Evolutionary conservation across 768 basidiomycete species (phyloP), one percentile per base, ranked within the genome.

Genomic region (Phaeolepiota aurea): DNA sequence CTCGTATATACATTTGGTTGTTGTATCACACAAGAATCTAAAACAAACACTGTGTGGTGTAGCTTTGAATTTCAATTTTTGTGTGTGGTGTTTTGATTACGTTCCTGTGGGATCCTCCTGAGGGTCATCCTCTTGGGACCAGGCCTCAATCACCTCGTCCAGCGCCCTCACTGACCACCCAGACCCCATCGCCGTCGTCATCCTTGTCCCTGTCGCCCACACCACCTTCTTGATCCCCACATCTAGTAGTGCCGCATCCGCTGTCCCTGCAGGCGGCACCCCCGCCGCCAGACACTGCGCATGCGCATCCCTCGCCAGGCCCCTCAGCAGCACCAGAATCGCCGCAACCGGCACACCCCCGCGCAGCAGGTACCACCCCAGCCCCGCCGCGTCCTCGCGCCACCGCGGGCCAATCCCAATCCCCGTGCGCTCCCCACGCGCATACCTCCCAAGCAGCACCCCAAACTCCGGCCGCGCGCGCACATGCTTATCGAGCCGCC

Each of bases 141-240:
- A 87, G 1, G 68, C 65, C 3, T 64, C 63, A 20, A 85, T 64
- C 20, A 87, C 66, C 43, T 85, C 81, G 48, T 83, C 76, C 43
- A 88, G 53, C 3, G 78, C 81, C 40, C 73, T 65, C 11, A 76
- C 69, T n/a, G 76, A 74, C 86, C 86, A 88, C 5, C 82, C 85
- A 0, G 77, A 73, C 3, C 79, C 83, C 18, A 83, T 57, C 9
- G 74, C 69, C 3, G 79, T 78, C 15, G 77, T 78, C 72, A 87
- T 74, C 52, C 87, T 91, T 0, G 78, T 76, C 1, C 93, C 93
- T 0, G 92, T 86, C 0, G 79, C 76, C 52, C 90, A 85, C 45
- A 96, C 55, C 5, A 96, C 89, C 53, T 93, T 86, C 50, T 78
- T 82, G 46, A 98, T 90, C 5, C 71, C 74, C 42, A 61, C 37